Conservation (phyloP, 371 early-diverging fungal species). For the Syncephalis fuscata region DNA sequence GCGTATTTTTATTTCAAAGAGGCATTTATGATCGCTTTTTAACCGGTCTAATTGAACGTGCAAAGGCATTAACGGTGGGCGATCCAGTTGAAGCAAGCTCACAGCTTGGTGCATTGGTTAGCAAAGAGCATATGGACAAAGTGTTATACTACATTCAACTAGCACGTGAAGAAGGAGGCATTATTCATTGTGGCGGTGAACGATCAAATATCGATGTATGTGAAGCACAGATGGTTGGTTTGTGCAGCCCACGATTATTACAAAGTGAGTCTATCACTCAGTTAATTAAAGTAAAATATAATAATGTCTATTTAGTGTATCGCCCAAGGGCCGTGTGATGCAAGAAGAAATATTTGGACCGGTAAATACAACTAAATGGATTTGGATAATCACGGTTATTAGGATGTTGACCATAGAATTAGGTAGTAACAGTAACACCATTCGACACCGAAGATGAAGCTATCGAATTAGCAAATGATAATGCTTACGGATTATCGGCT, state of each 20-base stretch:
- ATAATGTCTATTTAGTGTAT: constrained; percentile 15
- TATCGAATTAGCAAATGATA: constrained; percentile 44
- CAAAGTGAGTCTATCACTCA: constrained; percentile 26
- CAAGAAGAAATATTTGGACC: constrained; percentile 84
- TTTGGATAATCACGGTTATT: too few species aligned
- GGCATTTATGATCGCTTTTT: constrained; percentile 40
- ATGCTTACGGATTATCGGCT: constrained; percentile 59
- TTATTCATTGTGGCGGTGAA: constrained; percentile 28
- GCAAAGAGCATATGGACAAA: constrained; percentile 44
- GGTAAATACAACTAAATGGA: constrained; percentile 12
- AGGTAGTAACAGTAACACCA: constrained; percentile 46
- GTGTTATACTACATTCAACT: constrained; percentile 42
- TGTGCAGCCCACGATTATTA: constrained; percentile 48
- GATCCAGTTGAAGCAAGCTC: constrained; percentile 31
- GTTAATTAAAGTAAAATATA: too few species aligned
- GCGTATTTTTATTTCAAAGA: constrained; percentile 46
- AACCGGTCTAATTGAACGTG: constrained; percentile 16
- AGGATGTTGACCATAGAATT: neutral
- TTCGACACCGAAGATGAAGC: constrained; percentile 57
- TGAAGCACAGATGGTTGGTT: constrained; percentile 32
- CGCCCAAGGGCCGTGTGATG: constrained; percentile 29
- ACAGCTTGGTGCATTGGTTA: constrained; percentile 40
- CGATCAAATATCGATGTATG: constrained; percentile 3
- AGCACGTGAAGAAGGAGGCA: constrained; percentile 46
- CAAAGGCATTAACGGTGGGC: constrained; percentile 34